Evolutionary conservation across 345 rosid genomes (phyloP).

Genomic region (Carallia pectinifolia): DNA sequence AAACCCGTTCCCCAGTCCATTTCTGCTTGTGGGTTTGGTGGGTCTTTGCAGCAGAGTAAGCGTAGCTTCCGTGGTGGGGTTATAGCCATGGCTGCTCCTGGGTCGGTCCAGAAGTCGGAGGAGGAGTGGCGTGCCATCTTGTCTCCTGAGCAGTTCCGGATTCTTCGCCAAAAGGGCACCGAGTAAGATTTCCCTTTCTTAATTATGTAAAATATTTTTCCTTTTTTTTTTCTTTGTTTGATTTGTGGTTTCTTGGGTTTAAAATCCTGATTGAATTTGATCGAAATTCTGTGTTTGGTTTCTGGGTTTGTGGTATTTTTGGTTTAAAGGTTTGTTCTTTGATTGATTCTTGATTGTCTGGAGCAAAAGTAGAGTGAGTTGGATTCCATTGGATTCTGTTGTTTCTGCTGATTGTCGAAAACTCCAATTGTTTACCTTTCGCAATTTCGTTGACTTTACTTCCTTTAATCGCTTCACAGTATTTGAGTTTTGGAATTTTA

Average conservation of each 20-base stretch:
- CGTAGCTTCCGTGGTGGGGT: constrained; percentile 50
- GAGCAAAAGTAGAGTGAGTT: not conserved
- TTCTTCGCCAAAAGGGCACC: constrained; percentile 81
- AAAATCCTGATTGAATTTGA: not conserved
- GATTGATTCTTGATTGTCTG: not conserved
- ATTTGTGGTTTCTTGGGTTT: not conserved
- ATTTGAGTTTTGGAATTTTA: no score
- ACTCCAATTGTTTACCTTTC: not conserved
- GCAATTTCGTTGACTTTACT: no score
- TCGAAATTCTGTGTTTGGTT: no score
- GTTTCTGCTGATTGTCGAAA: not conserved
- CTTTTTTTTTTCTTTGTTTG: not conserved
- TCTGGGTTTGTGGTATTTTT: no score
- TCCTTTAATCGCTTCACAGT: no score
- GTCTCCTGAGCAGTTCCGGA: constrained; percentile 80
- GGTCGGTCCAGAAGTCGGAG: constrained; percentile 66
- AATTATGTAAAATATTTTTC: not conserved
- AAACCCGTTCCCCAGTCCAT: constrained; percentile 1
- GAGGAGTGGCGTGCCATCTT: constrained; percentile 90
- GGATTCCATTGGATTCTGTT: not conserved
- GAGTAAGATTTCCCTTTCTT: constrained; percentile 44
- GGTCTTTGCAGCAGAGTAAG: constrained; percentile 19
- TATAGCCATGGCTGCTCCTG: constrained; percentile 59
- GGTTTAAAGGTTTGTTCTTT: not conserved
- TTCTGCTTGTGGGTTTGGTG: constrained; percentile 22